Base-by-base conservation (phyloP, 768 basidiomycete genomes). In the Mycena metata region DNA sequence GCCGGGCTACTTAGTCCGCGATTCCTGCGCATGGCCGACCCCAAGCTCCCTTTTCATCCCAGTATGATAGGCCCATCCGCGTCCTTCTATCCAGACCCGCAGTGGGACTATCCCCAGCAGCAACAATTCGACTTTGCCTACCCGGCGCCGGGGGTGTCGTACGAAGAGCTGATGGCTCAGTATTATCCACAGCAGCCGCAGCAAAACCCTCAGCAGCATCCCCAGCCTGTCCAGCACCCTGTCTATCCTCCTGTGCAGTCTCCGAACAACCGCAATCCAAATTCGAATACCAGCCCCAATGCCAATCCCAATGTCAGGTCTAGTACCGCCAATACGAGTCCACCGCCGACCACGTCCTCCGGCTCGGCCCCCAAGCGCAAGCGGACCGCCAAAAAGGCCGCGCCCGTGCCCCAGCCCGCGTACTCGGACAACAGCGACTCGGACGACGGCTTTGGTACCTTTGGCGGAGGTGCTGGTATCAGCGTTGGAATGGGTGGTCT, bases 51-150 rank as follows among this genome's bases (percentile, higher is more conserved):
- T 2, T 33, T 13, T n/a, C 43, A 46, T 36, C 16, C 79, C 16
- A 59, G 45, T 45, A 89, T 90, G 89, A 89, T 90, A 69, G 85
- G 85, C 42, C 82, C 88, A 17, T 80, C 82, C 0, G 81, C 86
- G 11, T 82, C 86, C 9, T 87, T 88, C 72, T 90, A 88, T 74
- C n/a, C n/a, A n/a, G 86, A 87, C 61, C 80, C 87, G 26, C 57
- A 74, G 42, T 66, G 64, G 66, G 70, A 74, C 33, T 73, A 72
- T 36, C 10, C 11, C 72, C 59, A 67, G 10, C 49, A 56, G 13
- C 62, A 56, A 49, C 64, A 62, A 21, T 72, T 72, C 43, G 30
- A 72, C 6, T 72, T 72, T 50, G 50, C 59, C 39, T 74, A 72
- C 49, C 63, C 55, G 60, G 71, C 73, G n/a, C 66, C 71, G 39